Conservation (phyloP, 495 filamentous ascomycete genomes). For the Tuber microsphaerosporum region DNA sequence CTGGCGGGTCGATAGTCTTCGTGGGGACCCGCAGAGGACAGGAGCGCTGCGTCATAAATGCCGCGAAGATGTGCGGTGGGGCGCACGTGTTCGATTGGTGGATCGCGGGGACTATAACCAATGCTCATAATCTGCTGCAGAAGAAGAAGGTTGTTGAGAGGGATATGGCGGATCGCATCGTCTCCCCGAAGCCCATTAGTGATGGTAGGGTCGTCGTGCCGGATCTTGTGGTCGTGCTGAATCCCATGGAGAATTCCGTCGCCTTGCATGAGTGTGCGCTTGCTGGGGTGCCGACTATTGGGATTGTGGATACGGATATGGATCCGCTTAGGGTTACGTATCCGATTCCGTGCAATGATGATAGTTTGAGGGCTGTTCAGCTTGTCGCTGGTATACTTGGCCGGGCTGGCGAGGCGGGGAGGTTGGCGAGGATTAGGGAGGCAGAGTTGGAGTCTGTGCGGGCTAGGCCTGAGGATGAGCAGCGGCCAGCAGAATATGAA, state of each 20-base stretch:
- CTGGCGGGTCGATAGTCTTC: slow-evolving; percentile 81
- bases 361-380: slow-evolving; percentile 72
- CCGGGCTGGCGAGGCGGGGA: slow-evolving; percentile 71
- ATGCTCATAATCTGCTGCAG: slow-evolving; percentile 81
- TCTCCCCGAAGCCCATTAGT: slow-evolving; percentile 56
- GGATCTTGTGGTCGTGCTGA: slow-evolving; percentile 86
- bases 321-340: slow-evolving; percentile 94
- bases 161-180: slow-evolving; percentile 47
- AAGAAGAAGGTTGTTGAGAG: slow-evolving; percentile 54
- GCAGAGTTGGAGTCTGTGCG: slow-evolving; percentile 50
- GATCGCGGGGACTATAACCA: slow-evolving; percentile 88
- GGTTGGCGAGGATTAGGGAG: slow-evolving; percentile 54
- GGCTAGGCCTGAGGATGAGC: slow-evolving; percentile 7
- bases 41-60: slow-evolving; percentile 66
- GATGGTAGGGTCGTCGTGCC: slow-evolving; percentile 64
- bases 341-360: slow-evolving; percentile 92
- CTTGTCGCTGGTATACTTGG: slow-evolving; percentile 82
- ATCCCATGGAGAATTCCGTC: slow-evolving; percentile 84
- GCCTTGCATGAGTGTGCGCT: slow-evolving; percentile 83
- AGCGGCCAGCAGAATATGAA: slow-evolving; percentile 6
- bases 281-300: slow-evolving; percentile 86
- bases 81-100: slow-evolving; percentile 92
- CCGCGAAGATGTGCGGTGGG: slow-evolving; percentile 66
- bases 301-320: slow-evolving; percentile 86
- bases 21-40: slow-evolving; percentile 80